Evolutionary conservation across 352 stramenopile species (phyloP).

Genomic region (Globisporangium okanoganense): DNA sequence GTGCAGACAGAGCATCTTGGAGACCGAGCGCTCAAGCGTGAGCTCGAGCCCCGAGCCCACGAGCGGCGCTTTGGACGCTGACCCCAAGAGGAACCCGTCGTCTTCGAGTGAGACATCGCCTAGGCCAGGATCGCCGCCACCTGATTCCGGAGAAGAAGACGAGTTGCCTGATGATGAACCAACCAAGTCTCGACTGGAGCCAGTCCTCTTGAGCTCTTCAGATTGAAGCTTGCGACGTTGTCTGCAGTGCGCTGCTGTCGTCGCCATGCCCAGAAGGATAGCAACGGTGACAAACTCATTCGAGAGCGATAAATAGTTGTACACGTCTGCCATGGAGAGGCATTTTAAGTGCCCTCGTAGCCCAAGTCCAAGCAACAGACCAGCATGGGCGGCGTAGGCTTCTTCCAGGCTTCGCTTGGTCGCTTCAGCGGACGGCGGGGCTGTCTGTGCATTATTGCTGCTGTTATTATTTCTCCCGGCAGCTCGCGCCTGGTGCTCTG

Average conservation of each 20-base stretch:
- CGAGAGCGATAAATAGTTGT: constrained; percentile 96
- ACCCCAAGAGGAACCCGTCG: constrained; percentile 4
- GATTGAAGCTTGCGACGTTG: constrained; percentile 24
- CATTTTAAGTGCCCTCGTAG: constrained; percentile 92
- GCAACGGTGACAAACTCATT: constrained; percentile 96
- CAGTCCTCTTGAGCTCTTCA: not conserved
- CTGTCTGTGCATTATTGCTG: not conserved
- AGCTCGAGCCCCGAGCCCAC: constrained; percentile 48
- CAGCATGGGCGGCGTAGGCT: constrained; percentile 89
- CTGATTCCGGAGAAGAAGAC: not conserved
- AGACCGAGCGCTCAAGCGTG: constrained; percentile 86
- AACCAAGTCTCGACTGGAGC: not conserved
- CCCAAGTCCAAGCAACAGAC: constrained; percentile 95
- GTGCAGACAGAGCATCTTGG: constrained; percentile 98
- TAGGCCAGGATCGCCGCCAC: not conserved
- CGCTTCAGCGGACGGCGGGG: constrained; percentile 11
- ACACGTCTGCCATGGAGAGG: constrained; percentile 97
- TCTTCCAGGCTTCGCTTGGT: constrained; percentile 61
- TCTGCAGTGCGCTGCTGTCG: constrained; percentile 89
- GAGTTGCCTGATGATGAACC: not conserved
- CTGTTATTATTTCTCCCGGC: constrained; percentile 8
- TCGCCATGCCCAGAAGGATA: constrained; percentile 96
- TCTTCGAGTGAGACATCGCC: constrained; percentile 17
- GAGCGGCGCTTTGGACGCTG: constrained; percentile 27
- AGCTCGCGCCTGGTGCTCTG: constrained; percentile 19